These are phyloP conservation scores for Cyamopsis tetragonoloba DNA, from an alignment of 306 rosid genomes.

Conservation along the genomic window DNA sequence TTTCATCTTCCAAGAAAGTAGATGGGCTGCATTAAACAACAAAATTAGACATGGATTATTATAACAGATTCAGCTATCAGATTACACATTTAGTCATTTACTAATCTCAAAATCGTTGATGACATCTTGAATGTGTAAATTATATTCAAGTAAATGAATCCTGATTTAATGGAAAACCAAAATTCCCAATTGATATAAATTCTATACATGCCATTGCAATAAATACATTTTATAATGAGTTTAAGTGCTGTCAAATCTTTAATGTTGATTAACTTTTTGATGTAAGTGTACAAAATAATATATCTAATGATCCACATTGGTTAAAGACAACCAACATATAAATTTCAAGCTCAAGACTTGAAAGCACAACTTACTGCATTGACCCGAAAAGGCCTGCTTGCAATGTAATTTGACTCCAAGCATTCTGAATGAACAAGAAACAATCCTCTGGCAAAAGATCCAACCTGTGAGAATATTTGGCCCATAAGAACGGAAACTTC, in stretches of 20 bases:
- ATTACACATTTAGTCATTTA: neutral
- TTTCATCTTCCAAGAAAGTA: neutral
- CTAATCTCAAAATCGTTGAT: neutral
- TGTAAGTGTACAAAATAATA: neutral
- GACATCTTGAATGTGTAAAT: neutral
- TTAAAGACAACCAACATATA: neutral
- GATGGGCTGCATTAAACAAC: neutral
- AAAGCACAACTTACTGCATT: constrained; percentile 68
- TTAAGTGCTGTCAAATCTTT: neutral
- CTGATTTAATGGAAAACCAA: neutral
- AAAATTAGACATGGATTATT: neutral
- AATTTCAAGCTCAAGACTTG: neutral
- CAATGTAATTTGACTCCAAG: constrained; percentile 85
- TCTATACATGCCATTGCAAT: neutral
- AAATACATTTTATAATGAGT: neutral
- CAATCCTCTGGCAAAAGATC: constrained; percentile 87
- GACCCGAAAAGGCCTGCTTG: constrained; percentile 92
- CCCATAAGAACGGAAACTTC: neutral
- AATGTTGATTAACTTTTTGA: neutral
- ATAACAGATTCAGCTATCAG: neutral
- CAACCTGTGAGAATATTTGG: constrained; percentile 49
- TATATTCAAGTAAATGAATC: neutral
- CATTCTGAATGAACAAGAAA: constrained; percentile 93
- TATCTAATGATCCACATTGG: neutral
- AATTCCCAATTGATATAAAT: neutral